A percentile compares a stretch with the other conserved stretches of the same genome.
Evolutionary conservation across 441 rosid species (phyloP).

Genomic region (Euphorbia celastroides): DNA sequence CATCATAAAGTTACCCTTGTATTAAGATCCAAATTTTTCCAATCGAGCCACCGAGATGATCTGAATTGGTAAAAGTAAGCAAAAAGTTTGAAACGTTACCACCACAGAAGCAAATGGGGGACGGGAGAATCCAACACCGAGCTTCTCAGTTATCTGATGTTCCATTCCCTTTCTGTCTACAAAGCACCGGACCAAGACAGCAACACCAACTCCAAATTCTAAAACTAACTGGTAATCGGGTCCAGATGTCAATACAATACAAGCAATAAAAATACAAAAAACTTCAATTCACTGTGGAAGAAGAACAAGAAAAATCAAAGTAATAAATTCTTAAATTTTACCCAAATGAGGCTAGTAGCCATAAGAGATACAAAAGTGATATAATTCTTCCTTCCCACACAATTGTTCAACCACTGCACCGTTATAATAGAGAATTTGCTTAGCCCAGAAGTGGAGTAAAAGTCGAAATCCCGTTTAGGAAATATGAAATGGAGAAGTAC

Average conservation of each 20-base stretch:
- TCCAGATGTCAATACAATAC: conserved; percentile 15
- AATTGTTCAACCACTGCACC: conserved; percentile 92
- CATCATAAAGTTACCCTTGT: conserved; percentile 4
- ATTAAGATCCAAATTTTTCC: background rate
- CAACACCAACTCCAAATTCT: conserved; percentile 89
- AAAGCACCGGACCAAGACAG: conserved; percentile 85
- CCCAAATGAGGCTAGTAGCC: conserved; percentile 92
- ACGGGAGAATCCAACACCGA: conserved; percentile 85
- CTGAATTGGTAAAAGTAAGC: background rate
- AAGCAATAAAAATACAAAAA: conserved; percentile 12
- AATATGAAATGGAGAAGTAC: background rate
- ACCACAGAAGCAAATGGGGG: conserved; percentile 80
- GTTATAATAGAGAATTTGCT: conserved; percentile 20
- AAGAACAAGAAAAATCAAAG: conserved; percentile 11
- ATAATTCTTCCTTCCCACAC: conserved; percentile 90
- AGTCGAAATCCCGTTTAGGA: no score
- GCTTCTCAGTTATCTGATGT: conserved; percentile 65
- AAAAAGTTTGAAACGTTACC: conserved; percentile 39
- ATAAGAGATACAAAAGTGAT: conserved; percentile 83
- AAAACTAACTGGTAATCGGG: conserved; percentile 56
- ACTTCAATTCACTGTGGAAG: no score
- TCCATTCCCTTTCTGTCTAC: conserved; percentile 60
- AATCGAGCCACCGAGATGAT: background rate
- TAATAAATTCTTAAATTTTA: conserved; percentile 27
- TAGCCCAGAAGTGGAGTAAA: background rate